Percentiles rank a stretch among this genome's conserved stretches.
These are phyloP conservation scores for Manihot esculenta DNA, from an alignment of 441 rosid genomes.

Conservation along the genomic window DNA sequence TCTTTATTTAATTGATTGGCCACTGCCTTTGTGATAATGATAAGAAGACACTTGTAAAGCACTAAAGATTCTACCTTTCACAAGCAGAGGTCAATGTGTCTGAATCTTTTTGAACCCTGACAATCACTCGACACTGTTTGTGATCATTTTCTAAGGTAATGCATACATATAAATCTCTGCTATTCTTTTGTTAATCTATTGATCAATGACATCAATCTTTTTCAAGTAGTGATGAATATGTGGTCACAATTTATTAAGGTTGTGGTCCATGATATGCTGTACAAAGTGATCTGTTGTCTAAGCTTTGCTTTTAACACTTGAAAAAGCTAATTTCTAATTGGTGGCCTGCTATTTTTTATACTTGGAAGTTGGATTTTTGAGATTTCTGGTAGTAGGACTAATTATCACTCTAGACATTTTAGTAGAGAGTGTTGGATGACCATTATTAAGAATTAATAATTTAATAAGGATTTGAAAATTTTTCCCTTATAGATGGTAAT, in stretches of 20 bases:
- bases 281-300: slow-evolving; percentile 18
- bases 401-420: no score
- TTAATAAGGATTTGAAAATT: no score
- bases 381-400: no score
- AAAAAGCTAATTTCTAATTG: slow-evolving; percentile 19
- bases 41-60: slow-evolving; percentile 45
- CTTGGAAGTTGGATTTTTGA: not conserved
- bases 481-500: no score
- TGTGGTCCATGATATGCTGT: slow-evolving; percentile 22
- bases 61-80: slow-evolving; percentile 41
- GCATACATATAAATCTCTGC: slow-evolving; percentile 26
- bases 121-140: slow-evolving; percentile 27
- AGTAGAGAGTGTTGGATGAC: no score
- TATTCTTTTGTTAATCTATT: slow-evolving; percentile 23
- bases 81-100: slow-evolving; percentile 39
- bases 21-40: slow-evolving; percentile 39
- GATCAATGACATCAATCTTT: slow-evolving; percentile 16
- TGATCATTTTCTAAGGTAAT: slow-evolving; percentile 28
- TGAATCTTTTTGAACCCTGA: slow-evolving; percentile 45
- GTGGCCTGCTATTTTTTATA: slow-evolving; percentile 20
- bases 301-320: slow-evolving; percentile 8
- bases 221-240: slow-evolving; percentile 26
- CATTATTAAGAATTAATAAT: no score
- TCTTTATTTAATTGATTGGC: slow-evolving; percentile 37
- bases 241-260: slow-evolving; percentile 14